Evolutionary conservation across 495 filamentous ascomycete genomes (phyloP).

Genomic region (Parathielavia appendiculata): DNA sequence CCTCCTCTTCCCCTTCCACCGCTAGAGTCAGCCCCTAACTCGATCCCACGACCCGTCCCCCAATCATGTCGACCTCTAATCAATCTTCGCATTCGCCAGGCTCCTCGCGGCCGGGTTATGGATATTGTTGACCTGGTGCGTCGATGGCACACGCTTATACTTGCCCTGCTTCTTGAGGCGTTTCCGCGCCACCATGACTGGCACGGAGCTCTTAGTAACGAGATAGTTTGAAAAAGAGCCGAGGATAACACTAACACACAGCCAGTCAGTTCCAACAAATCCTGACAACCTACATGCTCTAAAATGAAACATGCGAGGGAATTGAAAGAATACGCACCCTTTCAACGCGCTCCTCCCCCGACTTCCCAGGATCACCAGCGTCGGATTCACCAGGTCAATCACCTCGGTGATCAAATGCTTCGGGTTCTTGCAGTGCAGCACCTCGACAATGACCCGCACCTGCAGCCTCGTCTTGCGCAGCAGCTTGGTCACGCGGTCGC

Average conservation of each 20-base stretch:
- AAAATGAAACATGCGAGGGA: too few relatives aligned
- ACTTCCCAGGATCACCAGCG: conserved; percentile 88
- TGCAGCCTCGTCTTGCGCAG: conserved; percentile 86
- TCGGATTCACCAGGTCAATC: conserved; percentile 86
- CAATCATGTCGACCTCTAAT: conserved; percentile 37
- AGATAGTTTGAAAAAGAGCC: conserved; percentile 97
- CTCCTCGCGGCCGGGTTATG: conserved; percentile 56
- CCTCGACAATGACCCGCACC: conserved; percentile 86
- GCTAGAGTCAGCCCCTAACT: not conserved
- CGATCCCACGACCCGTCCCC: not conserved
- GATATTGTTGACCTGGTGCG: conserved; percentile 69
- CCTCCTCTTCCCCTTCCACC: not conserved
- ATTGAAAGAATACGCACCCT: conserved; percentile 57
- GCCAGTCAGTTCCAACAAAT: not conserved
- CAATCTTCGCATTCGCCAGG: conserved; percentile 60
- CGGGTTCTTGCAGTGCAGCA: conserved; percentile 96
- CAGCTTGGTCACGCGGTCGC: conserved; percentile 71
- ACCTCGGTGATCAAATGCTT: conserved; percentile 81
- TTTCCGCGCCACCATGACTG: conserved; percentile 87
- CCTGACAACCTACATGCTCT: too few relatives aligned
- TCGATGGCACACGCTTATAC: conserved; percentile 51
- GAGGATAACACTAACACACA: conserved; percentile 63
- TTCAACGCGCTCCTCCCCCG: conserved; percentile 86
- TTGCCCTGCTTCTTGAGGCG: conserved; percentile 70
- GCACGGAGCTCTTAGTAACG: conserved; percentile 92